Evolutionary conservation across 2,329 filamentous ascomycete genomes (phyloP).

Genomic region (Aphanocladium album): DNA sequence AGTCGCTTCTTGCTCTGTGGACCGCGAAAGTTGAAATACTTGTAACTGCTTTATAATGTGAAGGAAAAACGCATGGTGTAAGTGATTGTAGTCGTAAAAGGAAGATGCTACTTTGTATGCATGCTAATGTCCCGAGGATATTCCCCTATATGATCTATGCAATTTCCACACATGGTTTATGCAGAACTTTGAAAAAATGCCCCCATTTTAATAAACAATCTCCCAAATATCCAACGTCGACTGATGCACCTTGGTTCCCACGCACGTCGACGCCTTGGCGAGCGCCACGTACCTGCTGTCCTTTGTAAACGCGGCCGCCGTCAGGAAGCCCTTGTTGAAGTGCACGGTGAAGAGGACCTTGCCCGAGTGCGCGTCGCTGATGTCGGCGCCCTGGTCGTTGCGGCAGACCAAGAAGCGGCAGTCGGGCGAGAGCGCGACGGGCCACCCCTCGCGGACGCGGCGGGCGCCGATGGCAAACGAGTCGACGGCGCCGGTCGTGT

Average conservation of each 20-base stretch:
- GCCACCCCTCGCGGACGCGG: constrained; percentile 30
- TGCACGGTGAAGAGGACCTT: constrained; percentile 27
- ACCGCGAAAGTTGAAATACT: neutral
- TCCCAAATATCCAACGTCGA: constrained; percentile 26
- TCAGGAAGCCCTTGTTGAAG: constrained; percentile 25
- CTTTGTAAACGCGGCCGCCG: constrained; percentile 28
- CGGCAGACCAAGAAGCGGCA: constrained; percentile 30
- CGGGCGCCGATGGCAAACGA: constrained; percentile 27
- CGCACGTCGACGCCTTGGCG: constrained; percentile 23
- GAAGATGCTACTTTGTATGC: no score
- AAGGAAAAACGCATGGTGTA: neutral
- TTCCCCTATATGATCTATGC: no score
- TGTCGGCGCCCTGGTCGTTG: constrained; percentile 31
- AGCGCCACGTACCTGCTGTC: constrained; percentile 26
- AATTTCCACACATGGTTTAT: no score
- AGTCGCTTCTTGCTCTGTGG: no score
- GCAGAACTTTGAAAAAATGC: no score
- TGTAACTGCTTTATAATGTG: neutral
- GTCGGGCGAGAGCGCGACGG: constrained; percentile 31
- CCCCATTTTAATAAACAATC: constrained; percentile 19
- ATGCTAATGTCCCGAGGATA: no score
- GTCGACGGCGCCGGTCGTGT: constrained; percentile 24
- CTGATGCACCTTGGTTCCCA: constrained; percentile 20
- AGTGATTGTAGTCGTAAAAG: no score
- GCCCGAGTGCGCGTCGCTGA: constrained; percentile 30